A percentile compares a stretch with the other conserved stretches of the same genome.
phyloP scores from a whole-genome alignment of 169 alveolate species.

The Perkinsus chesapeaki region DNA sequence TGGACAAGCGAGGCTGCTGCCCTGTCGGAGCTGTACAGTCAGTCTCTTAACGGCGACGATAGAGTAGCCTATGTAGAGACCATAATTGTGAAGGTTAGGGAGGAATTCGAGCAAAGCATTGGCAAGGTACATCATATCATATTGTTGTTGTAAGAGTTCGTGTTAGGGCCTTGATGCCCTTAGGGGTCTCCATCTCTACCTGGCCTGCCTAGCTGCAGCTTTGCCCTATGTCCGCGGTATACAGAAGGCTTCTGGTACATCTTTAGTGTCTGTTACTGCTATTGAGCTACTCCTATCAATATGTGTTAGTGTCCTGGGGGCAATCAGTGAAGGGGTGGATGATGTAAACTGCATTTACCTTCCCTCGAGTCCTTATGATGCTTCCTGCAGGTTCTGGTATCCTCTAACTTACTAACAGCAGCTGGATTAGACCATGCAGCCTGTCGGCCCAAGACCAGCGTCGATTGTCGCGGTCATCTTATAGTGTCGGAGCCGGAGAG shows the following conservation, averaged over 20 bases:
- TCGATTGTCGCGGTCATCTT: neutral
- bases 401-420: neutral
- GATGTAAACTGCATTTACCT: neutral
- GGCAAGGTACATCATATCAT: neutral
- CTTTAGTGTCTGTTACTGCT: neutral
- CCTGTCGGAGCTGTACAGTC: neutral
- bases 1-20: neutral
- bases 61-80: neutral
- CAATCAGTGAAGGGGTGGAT: neutral
- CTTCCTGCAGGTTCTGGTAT: neutral
- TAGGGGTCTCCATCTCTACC: neutral
- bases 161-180: neutral
- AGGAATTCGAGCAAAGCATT: neutral
- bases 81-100: neutral
- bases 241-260: neutral
- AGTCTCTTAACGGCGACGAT: neutral
- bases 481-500: neutral
- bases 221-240: neutral
- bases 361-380: neutral
- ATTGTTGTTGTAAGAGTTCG: neutral
- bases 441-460: neutral
- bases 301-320: neutral
- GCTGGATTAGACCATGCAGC: neutral
- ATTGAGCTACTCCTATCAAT: neutral
- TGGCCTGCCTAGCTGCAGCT: neutral